phyloP scores from a whole-genome alignment of 768 basidiomycete genomes.

The Psilocybe sp. region DNA sequence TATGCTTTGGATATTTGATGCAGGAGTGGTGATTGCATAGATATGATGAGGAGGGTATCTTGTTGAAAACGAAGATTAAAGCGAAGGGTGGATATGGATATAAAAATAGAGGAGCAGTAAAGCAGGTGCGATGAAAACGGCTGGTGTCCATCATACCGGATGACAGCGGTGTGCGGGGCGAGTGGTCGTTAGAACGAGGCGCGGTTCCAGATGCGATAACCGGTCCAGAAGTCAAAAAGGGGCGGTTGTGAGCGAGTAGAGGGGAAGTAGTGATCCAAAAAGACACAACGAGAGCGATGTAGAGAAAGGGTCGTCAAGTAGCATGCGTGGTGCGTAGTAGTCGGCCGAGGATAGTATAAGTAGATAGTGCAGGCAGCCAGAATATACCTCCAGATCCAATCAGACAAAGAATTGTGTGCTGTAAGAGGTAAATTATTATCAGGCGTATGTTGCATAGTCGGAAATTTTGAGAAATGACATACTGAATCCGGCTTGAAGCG shows the following conservation, averaged over 20 bases:
- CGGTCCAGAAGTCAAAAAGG: background rate
- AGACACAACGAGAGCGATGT: conserved; percentile 3
- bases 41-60: too few relatives aligned
- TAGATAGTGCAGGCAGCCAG: conserved; percentile 1
- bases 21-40: too few relatives aligned
- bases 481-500: conserved; percentile 89
- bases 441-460: background rate
- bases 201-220: background rate
- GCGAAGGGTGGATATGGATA: too few relatives aligned
- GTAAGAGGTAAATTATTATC: conserved; percentile 6
- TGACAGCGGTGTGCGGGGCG: background rate
- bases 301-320: conserved; percentile 7
- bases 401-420: conserved; percentile 91
- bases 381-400: conserved; percentile 18
- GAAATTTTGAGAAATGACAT: conserved; percentile 30
- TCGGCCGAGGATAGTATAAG: background rate
- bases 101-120: too few relatives aligned
- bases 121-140: too few relatives aligned
- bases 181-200: conserved; percentile 5
- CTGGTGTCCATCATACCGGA: too few relatives aligned
- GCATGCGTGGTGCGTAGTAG: conserved; percentile 4
- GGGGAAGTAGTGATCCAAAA: conserved; percentile 12
- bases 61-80: too few relatives aligned
- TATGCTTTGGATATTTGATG: too few relatives aligned
- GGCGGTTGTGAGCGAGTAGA: background rate